Base-by-base conservation (phyloP, 1,284 basidiomycete species). In the Microbotryomycetes sp. region DNA sequence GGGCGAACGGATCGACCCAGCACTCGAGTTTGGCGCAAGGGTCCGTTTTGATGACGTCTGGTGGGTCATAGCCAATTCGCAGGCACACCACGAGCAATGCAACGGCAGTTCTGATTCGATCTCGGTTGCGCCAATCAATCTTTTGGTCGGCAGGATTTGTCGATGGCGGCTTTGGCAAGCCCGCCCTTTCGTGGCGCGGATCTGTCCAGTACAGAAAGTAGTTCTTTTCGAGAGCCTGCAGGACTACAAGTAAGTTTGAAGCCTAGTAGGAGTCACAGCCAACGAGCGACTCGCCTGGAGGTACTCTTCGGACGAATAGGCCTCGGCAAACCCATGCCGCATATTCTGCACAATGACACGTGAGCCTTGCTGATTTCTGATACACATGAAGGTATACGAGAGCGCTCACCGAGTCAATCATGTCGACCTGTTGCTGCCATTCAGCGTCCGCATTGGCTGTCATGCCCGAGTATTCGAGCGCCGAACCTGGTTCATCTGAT, bases 61-160 rank as follows among this genome's bases (percentile, higher is more conserved):
- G 94, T 19, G 94, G 94, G 73, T 98, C 94, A 48, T 97, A 92
- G 59, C 96, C 93, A 73, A 98, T 90, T 78, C 98, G 97, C 49
- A 98, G 81, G 74, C 94, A 98, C 66, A 97, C 82, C 16, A 97
- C 89, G n/a, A 98, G 82, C 0, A 89, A 89, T 1, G 91, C 94
- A 50, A 91, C 87, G 28, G 89, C 86, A 0, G 93, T 97, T 19
- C 76, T 68, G 53, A 76, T 74, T 12, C 71, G 62, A 54, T 72
- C 70, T 29, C 66, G 62, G 49, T 67, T 67, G 15, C 68, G 63
- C 68, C 68, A 69, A 60, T 69, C 68, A 47, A 67, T 67, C 55
- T 65, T 63, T 26, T 64, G 58, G 58, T 59, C 57, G 49, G 62
- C 63, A 1, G 65, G 65, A 48, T 65, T 50, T 22, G 62, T 49